Percentiles rank a stretch among this genome's conserved stretches.
phyloP scores from a whole-genome alignment of 805 yeast genomes.

The Wickerhamiella musiphila region DNA sequence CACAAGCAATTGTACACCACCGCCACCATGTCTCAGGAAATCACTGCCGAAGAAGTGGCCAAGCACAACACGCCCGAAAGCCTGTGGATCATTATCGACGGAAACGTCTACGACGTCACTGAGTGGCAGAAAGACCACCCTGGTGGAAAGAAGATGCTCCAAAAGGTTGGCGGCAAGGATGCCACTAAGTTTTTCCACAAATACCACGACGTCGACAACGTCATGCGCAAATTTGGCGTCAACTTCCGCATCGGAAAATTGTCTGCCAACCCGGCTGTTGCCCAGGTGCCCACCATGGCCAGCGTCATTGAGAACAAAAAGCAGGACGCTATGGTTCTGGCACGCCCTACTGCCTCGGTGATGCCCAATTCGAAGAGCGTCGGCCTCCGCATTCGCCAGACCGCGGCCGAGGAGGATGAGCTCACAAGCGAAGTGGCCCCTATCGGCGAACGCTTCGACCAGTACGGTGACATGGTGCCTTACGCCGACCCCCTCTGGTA shows the following conservation, averaged over 20 bases:
- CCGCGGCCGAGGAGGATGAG: no score
- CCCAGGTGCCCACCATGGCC: background rate
- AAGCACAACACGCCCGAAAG: slow-evolving; percentile 60
- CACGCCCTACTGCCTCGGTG: slow-evolving; percentile 1
- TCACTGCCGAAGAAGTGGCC: slow-evolving; percentile 33
- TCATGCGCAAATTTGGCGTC: slow-evolving; percentile 21
- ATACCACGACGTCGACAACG: slow-evolving; percentile 26
- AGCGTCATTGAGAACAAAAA: background rate
- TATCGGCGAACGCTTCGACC: slow-evolving; percentile 13
- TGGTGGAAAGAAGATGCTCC: slow-evolving; percentile 55
- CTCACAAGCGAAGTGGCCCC: no score
- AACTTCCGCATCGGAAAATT: slow-evolving; percentile 21
- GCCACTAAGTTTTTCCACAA: slow-evolving; percentile 49
- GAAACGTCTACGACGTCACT: slow-evolving; percentile 62
- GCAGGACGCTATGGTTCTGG: slow-evolving; percentile 2
- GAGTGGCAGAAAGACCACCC: slow-evolving; percentile 67
- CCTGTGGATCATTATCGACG: slow-evolving; percentile 71
- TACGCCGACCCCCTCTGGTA: slow-evolving; percentile 29
- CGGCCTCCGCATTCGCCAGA: slow-evolving; percentile 1
- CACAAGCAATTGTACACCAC: no score
- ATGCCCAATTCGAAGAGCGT: slow-evolving; percentile 1
- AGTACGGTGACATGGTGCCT: slow-evolving; percentile 22
- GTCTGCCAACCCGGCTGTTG: slow-evolving; percentile 6
- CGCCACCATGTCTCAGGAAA: slow-evolving; percentile 6
- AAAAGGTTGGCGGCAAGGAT: slow-evolving; percentile 65